A percentile compares a stretch with the other conserved stretches of the same genome.
Evolutionary conservation across 106 monocot species (phyloP).

Genomic region (Phalaenopsis aphrodite): DNA sequence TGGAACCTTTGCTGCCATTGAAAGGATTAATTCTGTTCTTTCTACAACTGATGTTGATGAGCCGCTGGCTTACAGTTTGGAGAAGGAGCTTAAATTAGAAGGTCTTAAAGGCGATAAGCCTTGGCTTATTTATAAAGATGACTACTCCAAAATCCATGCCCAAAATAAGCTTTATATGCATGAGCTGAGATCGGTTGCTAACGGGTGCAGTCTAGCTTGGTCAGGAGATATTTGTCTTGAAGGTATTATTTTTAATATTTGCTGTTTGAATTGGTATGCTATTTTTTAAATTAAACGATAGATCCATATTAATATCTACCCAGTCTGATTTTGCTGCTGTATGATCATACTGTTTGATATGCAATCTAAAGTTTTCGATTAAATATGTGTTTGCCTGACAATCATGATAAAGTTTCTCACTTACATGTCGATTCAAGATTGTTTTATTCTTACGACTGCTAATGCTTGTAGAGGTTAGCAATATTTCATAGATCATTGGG

Average conservation of each 20-base stretch:
- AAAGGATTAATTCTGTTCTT: conserved; percentile 81
- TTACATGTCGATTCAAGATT: background rate
- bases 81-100: conserved; percentile 42
- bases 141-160: conserved; percentile 17
- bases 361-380: background rate
- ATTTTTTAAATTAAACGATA: background rate
- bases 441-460: background rate
- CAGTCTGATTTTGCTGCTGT: background rate
- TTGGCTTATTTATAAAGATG: conserved; percentile 27
- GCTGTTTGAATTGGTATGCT: background rate
- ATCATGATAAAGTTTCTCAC: background rate
- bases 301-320: too few species aligned
- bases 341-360: background rate
- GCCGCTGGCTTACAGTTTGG: conserved; percentile 74
- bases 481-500: background rate
- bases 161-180: conserved; percentile 45
- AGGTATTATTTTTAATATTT: conserved; percentile 36
- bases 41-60: conserved; percentile 61
- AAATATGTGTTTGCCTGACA: background rate
- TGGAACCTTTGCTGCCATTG: conserved; percentile 68
- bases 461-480: background rate
- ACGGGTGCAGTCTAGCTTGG: conserved; percentile 80
- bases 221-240: conserved; percentile 82
- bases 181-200: conserved; percentile 44
- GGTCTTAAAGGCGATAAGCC: conserved; percentile 18